Conservation (phyloP, 345 rosid species). For the Syzygium grande region DNA sequence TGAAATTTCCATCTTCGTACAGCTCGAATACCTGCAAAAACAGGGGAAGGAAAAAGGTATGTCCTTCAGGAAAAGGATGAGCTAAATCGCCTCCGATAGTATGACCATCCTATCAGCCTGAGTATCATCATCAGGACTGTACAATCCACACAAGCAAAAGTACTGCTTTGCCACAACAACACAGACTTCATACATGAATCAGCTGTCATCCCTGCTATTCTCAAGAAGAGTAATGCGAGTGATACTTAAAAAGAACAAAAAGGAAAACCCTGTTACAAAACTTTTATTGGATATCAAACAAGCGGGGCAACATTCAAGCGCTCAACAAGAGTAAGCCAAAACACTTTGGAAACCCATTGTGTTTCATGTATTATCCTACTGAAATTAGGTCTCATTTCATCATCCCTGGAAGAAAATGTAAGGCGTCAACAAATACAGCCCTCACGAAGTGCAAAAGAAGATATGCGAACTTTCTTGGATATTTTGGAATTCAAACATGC, state of each 20-base stretch:
- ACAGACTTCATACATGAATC: not conserved
- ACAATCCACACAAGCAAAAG: not conserved
- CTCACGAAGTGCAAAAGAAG: not conserved
- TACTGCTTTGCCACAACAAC: not conserved
- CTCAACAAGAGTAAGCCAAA: not conserved
- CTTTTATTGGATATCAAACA: too few species aligned
- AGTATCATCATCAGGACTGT: not conserved
- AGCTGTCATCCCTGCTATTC: not conserved
- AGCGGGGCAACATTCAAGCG: too few species aligned
- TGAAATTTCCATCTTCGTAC: conserved; percentile 47
- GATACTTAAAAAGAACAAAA: not conserved
- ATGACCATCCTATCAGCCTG: not conserved
- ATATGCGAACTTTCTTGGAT: not conserved
- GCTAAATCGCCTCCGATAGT: not conserved
- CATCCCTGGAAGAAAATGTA: not conserved
- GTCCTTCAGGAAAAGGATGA: not conserved
- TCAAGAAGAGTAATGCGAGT: not conserved
- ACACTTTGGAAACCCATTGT: not conserved
- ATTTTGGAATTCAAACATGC: not conserved
- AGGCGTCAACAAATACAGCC: not conserved
- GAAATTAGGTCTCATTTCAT: not conserved
- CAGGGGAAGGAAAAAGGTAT: not conserved
- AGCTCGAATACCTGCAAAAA: conserved; percentile 45
- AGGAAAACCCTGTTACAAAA: not conserved
- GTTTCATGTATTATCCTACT: not conserved